These are phyloP conservation scores for Rosa rugosa DNA, from an alignment of 306 rosid genomes.

Conservation along the genomic window DNA sequence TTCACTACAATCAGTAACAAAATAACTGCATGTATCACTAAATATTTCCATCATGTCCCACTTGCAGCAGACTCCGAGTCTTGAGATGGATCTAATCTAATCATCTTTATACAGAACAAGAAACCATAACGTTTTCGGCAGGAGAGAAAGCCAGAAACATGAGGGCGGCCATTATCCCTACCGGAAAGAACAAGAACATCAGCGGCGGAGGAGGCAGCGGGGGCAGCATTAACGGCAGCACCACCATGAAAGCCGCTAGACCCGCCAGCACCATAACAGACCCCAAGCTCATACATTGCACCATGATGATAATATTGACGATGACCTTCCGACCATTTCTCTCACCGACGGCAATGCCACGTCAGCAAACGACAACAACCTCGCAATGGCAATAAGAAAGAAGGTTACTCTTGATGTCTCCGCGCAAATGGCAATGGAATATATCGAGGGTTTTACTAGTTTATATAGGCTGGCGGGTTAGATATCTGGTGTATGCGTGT, in stretches of 20 bases:
- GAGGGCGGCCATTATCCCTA: conserved; percentile 75
- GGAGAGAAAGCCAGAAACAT: conserved; percentile 66
- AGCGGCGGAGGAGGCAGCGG: conserved; percentile 81
- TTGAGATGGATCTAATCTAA: not conserved
- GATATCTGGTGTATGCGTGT: no score
- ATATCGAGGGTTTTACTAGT: not conserved
- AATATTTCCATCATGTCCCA: not conserved
- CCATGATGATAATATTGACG: conserved; percentile 35
- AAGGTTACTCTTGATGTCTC: not conserved
- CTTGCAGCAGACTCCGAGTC: not conserved
- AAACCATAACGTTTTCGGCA: conserved; percentile 36
- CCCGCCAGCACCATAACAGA: conserved; percentile 43
- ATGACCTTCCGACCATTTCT: conserved; percentile 31
- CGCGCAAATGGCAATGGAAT: conserved; percentile 3
- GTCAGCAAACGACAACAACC: not conserved
- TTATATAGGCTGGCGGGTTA: not conserved
- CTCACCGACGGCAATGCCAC: not conserved
- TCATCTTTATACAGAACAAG: conserved; percentile 7
- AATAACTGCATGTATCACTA: not conserved
- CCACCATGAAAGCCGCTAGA: conserved; percentile 60
- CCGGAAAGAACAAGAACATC: conserved; percentile 65
- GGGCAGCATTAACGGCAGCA: conserved; percentile 62
- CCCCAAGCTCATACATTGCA: conserved; percentile 37
- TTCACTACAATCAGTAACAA: not conserved
- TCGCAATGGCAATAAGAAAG: not conserved